A percentile compares a stretch with the other conserved stretches of the same genome.
Conservation (phyloP, 129 eudicot genomes). For the Logfia minima region DNA sequence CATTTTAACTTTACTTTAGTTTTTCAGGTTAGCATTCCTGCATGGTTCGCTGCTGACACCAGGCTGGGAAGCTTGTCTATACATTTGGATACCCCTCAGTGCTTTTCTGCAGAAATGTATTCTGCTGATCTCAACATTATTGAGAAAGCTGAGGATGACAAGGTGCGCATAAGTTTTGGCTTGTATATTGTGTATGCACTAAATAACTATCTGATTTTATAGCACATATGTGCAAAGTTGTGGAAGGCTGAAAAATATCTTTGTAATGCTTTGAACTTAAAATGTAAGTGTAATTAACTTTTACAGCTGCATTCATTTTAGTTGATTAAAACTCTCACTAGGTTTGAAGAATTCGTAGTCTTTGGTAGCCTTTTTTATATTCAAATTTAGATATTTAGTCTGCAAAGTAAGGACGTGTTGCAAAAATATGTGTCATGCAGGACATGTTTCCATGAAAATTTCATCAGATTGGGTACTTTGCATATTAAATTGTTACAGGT, state of each 20-base stretch:
- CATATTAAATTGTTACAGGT: neutral
- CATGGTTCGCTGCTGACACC: conserved; percentile 90
- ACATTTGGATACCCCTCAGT: conserved; percentile 88
- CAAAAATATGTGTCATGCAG: neutral
- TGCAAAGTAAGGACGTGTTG: neutral
- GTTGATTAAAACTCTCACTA: neutral
- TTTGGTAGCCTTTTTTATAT: neutral
- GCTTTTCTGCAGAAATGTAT: conserved; percentile 97
- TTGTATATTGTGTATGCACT: neutral
- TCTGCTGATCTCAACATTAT: conserved; percentile 76
- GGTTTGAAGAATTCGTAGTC: neutral
- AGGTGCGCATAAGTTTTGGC: conserved; percentile 42
- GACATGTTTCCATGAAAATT: neutral
- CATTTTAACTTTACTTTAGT: conserved; percentile 16
- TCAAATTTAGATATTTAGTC: neutral
- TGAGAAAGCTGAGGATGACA: conserved; percentile 91
- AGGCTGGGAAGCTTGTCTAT: conserved; percentile 93
- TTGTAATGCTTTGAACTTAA: neutral
- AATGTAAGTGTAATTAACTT: neutral
- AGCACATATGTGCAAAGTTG: neutral
- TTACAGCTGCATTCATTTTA: neutral
- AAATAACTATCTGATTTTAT: neutral
- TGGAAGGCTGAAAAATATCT: neutral
- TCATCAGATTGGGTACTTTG: neutral
- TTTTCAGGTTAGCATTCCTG: conserved; percentile 85